These are phyloP conservation scores for Wallemia mellicola DNA, from an alignment of 1,284 basidiomycete species.

Conservation along the genomic window DNA sequence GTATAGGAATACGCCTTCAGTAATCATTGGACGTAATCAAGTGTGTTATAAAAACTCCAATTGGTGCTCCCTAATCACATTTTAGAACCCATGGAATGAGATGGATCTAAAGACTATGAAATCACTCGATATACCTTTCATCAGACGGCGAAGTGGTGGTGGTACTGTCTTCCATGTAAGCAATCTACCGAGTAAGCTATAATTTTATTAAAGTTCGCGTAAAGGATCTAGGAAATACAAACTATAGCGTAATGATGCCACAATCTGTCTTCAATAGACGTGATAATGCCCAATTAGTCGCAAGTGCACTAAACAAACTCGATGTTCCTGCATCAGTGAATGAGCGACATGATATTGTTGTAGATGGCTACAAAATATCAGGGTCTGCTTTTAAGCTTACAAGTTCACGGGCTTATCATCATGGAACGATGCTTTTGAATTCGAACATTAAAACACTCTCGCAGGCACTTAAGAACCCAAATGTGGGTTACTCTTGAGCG, in stretches of 20 bases:
- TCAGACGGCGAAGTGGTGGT: constrained; percentile 74
- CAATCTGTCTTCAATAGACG: constrained; percentile 48
- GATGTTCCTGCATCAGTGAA: constrained; percentile 48
- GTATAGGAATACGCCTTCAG: constrained; percentile 67
- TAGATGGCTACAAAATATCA: constrained; percentile 62
- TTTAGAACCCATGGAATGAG: constrained; percentile 86
- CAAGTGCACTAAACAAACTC: constrained; percentile 44
- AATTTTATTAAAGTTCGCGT: neutral
- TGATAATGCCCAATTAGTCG: constrained; percentile 44
- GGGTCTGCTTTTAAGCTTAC: constrained; percentile 95
- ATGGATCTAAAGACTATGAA: constrained; percentile 35
- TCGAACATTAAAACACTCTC: constrained; percentile 40
- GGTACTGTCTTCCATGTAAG: constrained; percentile 88
- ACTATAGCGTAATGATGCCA: constrained; percentile 79
- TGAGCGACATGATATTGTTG: constrained; percentile 66
- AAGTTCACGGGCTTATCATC: constrained; percentile 72
- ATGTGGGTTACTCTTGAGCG: constrained; percentile 21
- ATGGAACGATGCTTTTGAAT: constrained; percentile 95
- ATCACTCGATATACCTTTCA: constrained; percentile 33
- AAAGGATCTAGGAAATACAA: constrained; percentile 87
- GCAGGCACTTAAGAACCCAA: constrained; percentile 34
- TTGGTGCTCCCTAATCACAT: no score
- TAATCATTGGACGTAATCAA: constrained; percentile 78
- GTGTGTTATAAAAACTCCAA: constrained; percentile 10
- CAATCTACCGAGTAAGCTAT: constrained; percentile 5